Evolutionary conservation across 164 flowering plant genomes (phyloP), one percentile per base, ranked within the genome.

Genomic region (Chimonanthus salicifolius): DNA sequence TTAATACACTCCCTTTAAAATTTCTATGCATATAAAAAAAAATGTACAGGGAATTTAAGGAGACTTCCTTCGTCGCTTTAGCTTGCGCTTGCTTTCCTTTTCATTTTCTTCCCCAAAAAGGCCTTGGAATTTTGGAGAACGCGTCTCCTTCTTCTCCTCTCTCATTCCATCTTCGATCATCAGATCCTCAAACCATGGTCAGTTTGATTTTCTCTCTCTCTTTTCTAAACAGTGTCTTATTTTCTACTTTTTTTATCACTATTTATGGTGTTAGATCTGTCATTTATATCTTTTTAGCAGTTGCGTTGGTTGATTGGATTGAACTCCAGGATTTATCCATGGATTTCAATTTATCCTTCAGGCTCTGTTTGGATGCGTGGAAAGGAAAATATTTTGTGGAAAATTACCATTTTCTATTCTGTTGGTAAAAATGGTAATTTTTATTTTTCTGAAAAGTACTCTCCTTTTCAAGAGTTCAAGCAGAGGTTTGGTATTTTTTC

Each of bases 221-320:
- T 54, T 54, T 10, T 15, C 10, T 9, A 4, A 10, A 5, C 60
- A 54, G 16, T 13, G 15, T 2, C 60, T 13, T 54, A 54, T 54
- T 54, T 54, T 66, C 58, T 48, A n/a, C 5, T 47, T 10, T 65
- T n/a, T 67, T 7, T 8, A 18, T 11, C 15, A 9, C 33, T 43
- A 62, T 20, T 48, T 71, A 66, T 21, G 54, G 47, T 5, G 64
- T 58, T 58, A 63, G 71, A 73, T 69, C 67, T 70, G 70, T 16
- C 4, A 69, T 47, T 58, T 46, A 18, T 18, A 4, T 7, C 7
- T 45, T 48, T 15, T 3, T 16, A 18, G 62, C 10, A 54, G 60
- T 54, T 54, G 16, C 16, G 13, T 54, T 13, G n/a, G 15, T 5
- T n/a, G 9, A 54, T 15, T 54, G 15, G 1, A n/a, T 54, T 54